Percentiles rank a stretch among this genome's conserved stretches.
phyloP scores from a whole-genome alignment of 140 eudicot genomes.

The Oenanthe javanica region DNA sequence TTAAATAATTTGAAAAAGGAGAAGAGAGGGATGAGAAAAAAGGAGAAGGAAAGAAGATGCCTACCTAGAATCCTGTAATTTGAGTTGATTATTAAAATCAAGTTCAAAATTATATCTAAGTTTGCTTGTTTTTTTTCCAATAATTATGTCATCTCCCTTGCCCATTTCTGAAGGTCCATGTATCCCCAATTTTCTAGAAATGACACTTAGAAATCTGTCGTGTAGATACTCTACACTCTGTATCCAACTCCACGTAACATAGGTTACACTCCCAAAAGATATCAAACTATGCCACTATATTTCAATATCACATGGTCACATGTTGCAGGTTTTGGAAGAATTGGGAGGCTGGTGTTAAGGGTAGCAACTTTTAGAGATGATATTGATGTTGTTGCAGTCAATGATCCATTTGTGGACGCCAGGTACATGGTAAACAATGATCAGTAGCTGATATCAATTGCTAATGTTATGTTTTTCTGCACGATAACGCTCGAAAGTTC shows the following conservation, averaged over 20 bases:
- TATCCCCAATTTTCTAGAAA: no score
- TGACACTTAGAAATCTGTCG: no score
- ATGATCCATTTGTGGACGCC: conserved; percentile 91
- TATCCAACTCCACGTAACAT: neutral
- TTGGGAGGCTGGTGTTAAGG: conserved; percentile 88
- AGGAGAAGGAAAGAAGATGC: neutral
- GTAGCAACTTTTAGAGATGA: conserved; percentile 87
- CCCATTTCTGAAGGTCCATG: neutral
- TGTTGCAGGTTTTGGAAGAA: conserved; percentile 83
- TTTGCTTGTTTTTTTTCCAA: neutral
- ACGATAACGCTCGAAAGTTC: neutral
- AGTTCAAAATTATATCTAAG: neutral
- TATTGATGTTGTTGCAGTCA: conserved; percentile 92
- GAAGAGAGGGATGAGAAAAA: neutral
- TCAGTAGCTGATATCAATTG: neutral
- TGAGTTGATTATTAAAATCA: neutral
- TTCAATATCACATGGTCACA: neutral
- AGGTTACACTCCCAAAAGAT: neutral
- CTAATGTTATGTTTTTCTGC: neutral
- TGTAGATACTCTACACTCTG: neutral
- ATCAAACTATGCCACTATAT: neutral
- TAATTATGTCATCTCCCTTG: neutral
- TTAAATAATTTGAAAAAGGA: neutral
- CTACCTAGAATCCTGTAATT: neutral
- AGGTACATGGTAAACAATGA: conserved; percentile 64